A percentile compares a stretch with the other conserved stretches of the same genome.
These are phyloP conservation scores for Stenogyne calaminthoides DNA, from an alignment of 305 asterid genomes.

Conservation along the genomic window DNA sequence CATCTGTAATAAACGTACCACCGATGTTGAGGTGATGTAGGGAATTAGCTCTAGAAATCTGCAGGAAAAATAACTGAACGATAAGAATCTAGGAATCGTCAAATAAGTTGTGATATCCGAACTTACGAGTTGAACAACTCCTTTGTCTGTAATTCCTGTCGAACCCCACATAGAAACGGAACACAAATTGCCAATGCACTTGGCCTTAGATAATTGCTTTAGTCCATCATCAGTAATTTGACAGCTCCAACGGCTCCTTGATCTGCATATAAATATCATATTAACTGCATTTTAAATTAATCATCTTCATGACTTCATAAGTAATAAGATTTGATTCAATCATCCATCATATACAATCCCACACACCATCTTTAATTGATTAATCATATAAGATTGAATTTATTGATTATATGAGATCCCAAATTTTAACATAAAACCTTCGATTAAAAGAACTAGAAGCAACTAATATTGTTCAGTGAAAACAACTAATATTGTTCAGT, in stretches of 20 bases:
- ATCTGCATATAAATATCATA: constrained; percentile 45
- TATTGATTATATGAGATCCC: background rate
- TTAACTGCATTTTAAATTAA: background rate
- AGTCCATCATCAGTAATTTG: constrained; percentile 84
- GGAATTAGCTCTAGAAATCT: constrained; percentile 75
- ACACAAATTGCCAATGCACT: constrained; percentile 71
- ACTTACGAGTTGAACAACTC: constrained; percentile 77
- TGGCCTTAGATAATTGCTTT: constrained; percentile 66
- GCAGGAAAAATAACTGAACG: constrained; percentile 15
- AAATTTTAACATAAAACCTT: too few species aligned
- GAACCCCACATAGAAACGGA: constrained; percentile 90
- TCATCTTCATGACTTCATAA: too few species aligned
- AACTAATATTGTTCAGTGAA: too few species aligned
- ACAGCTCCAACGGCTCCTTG: constrained; percentile 95
- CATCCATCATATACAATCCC: background rate
- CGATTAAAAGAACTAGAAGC: too few species aligned
- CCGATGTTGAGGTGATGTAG: constrained; percentile 84
- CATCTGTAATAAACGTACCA: constrained; percentile 84
- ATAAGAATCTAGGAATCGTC: too few species aligned
- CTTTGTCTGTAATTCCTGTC: constrained; percentile 74
- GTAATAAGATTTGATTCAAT: background rate
- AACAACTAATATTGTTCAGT: too few species aligned
- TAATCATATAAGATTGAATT: background rate
- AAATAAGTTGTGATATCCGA: too few species aligned
- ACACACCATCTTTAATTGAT: background rate